A percentile compares a stretch with the other conserved stretches of the same genome.
These are phyloP conservation scores for Eremochloa ophiuroides DNA, from an alignment of 176 grass and related monocot genomes.

Conservation along the genomic window DNA sequence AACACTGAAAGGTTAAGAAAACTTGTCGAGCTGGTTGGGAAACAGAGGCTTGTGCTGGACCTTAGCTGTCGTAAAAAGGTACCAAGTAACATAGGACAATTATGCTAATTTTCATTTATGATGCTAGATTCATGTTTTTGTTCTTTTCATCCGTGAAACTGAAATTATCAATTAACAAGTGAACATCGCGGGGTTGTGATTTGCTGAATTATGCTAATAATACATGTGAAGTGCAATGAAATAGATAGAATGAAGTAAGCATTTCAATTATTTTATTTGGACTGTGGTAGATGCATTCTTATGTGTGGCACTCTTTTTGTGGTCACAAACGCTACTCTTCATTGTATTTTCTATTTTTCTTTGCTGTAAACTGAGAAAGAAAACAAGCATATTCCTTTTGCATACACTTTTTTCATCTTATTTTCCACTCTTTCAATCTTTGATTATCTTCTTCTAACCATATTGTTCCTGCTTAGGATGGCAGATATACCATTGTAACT, in stretches of 20 bases:
- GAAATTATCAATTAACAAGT: not conserved
- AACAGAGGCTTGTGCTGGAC: conserved; percentile 82
- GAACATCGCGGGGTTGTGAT: not conserved
- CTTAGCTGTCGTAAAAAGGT: conserved; percentile 96
- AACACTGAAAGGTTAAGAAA: conserved; percentile 58
- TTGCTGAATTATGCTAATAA: not conserved
- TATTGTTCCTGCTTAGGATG: conserved; percentile 54
- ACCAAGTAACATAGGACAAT: not conserved
- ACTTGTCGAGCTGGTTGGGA: conserved; percentile 73
- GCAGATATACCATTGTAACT: conserved; percentile 79
- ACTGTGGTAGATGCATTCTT: not conserved
- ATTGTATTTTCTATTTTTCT: not conserved
- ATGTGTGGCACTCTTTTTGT: not conserved
- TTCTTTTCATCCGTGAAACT: not conserved
- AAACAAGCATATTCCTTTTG: not conserved
- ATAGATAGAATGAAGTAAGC: not conserved
- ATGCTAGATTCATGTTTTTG: not conserved
- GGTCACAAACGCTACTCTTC: not conserved
- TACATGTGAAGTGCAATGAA: not conserved
- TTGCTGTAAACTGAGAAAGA: not conserved
- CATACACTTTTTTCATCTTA: not conserved
- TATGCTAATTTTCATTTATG: conserved; percentile 4
- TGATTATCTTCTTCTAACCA: conserved; percentile 14
- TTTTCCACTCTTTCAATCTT: not conserved
- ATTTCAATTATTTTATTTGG: not conserved